Percentiles rank a stretch among this genome's conserved stretches.
These are phyloP conservation scores for Cajanus cajan DNA, from an alignment of 306 rosid species.

Conservation along the genomic window DNA sequence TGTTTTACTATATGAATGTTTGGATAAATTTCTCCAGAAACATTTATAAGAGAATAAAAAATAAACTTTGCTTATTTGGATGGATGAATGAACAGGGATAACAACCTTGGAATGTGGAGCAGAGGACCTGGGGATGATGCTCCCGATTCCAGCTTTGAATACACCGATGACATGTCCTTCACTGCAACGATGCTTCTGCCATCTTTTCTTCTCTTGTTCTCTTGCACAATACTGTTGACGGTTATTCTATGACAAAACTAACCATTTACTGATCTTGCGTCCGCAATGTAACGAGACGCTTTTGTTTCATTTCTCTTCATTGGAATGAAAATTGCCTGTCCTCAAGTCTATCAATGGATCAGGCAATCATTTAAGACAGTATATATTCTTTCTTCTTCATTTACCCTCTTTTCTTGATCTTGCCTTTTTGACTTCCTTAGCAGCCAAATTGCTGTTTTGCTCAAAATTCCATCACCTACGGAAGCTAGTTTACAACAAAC, in stretches of 20 bases:
- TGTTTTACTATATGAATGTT: background rate
- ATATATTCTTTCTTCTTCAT: conserved; percentile 20
- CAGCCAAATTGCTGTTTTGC: background rate
- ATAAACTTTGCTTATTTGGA: no score
- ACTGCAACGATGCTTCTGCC: background rate
- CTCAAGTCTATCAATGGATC: background rate
- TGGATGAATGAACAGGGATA: conserved; percentile 26
- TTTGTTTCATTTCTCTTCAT: conserved; percentile 2
- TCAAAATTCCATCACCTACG: background rate
- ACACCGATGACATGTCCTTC: conserved; percentile 39
- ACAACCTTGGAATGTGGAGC: conserved; percentile 51
- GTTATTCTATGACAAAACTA: conserved; percentile 22
- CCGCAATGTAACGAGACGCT: conserved; percentile 17
- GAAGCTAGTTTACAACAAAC: background rate
- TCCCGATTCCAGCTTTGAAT: background rate
- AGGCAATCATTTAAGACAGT: conserved; percentile 23
- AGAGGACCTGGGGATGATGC: conserved; percentile 28
- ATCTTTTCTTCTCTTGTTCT: background rate
- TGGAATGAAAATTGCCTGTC: conserved; percentile 29
- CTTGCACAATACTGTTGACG: background rate
- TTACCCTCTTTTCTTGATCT: background rate
- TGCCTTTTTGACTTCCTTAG: background rate
- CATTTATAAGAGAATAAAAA: no score
- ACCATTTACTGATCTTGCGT: conserved; percentile 18
- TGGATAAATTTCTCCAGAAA: no score